Evolutionary conservation across 2,329 filamentous ascomycete genomes (phyloP), one percentile per base, ranked within the genome.

Genomic region (Cryoendolithus antarcticus): DNA sequence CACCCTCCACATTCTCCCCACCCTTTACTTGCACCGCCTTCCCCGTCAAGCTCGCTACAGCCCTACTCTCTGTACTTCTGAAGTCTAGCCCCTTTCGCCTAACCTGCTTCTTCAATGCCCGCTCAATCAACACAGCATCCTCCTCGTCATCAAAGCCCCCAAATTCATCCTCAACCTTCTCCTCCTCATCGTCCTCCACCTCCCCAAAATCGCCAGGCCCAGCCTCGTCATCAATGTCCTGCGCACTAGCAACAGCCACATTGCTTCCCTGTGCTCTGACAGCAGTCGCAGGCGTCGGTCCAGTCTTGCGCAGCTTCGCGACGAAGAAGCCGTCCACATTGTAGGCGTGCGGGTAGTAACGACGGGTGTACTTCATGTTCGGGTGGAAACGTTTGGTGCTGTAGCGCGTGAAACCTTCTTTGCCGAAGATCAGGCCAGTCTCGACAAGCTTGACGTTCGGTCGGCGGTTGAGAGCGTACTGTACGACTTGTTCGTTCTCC

Each of bases 311-410:
- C 65, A 98, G 82, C 64, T 98, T 98, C 55, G 86, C 85, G 45
- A 98, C 91, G 60, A 86, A 98, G 77, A 98, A 98, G 48, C 91
- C 91, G 60, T 96, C 91, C 28, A 98, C 86, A 65, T 95, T 94
- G 68, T 91, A 86, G 12, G 82, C 75, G 60, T 94, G 86, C 1
- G 86, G 86, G 64, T 93, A 94, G 68, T 86, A 94, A 41, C 88
- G 72, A 48, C 85, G 71, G 10, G 86, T 88, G 58, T 88, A 69
- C 55, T 81, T 83, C 68, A 98, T 76, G 49, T 76, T 82, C 4
- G 82, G 73, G 58, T 93, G 82, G 64, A 98, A 98, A 43, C 75
- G 77, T 71, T 96, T 96, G 64, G 86, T 83, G 69, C 82, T 82
- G 65, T 81, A 95, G 60, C 74, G 82, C 10, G 80, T 86, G 71